phyloP scores from a whole-genome alignment of 2,329 filamentous ascomycete species.

The Aspergillus ibericus region DNA sequence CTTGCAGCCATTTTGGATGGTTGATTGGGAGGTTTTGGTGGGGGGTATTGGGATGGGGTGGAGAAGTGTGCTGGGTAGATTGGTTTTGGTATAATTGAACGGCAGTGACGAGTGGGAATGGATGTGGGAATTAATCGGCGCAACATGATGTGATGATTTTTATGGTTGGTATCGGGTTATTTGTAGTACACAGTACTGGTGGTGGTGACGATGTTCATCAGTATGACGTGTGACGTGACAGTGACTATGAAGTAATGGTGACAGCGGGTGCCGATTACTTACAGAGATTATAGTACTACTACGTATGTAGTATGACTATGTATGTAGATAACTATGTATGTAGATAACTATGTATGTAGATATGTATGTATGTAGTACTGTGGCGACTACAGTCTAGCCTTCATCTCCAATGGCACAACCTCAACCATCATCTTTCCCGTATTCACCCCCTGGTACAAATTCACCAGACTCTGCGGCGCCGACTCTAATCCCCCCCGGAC shows the following conservation, averaged over 20 bases:
- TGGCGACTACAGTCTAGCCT: constrained; percentile 42
- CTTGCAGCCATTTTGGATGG: constrained; percentile 31
- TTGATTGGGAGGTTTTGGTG: background rate
- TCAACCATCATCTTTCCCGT: constrained; percentile 63
- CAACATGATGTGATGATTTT: no score
- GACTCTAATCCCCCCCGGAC: constrained; percentile 66
- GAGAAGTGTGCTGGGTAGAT: background rate
- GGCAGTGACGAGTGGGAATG: background rate
- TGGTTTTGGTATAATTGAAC: background rate
- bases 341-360: no score
- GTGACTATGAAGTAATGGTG: constrained; percentile 3
- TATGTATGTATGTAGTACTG: no score
- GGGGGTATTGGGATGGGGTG: background rate
- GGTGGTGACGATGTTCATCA: constrained; percentile 8
- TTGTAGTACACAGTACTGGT: no score
- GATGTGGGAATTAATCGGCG: background rate
- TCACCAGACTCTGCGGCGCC: constrained; percentile 63
- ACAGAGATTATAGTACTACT: no score
- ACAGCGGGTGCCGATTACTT: no score
- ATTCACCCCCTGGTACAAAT: constrained; percentile 68
- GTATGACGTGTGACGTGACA: constrained; percentile 13
- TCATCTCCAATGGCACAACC: constrained; percentile 42
- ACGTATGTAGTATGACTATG: no score
- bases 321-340: no score
- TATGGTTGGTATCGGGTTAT: no score